These are phyloP conservation scores for Bathelium albidoporum DNA, from an alignment of 495 filamentous ascomycete species.

Conservation along the genomic window DNA sequence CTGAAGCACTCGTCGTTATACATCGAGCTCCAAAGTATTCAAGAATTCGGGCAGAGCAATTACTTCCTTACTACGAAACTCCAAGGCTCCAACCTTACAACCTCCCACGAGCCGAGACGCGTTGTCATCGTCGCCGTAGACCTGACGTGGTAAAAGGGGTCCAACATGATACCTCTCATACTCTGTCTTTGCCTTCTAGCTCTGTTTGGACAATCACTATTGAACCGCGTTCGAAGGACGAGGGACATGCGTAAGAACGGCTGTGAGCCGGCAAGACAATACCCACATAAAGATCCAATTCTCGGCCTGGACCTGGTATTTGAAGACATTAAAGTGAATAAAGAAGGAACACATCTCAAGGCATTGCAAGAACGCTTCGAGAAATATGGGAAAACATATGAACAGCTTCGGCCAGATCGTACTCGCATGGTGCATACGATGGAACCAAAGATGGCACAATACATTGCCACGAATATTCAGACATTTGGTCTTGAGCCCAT, in stretches of 20 bases:
- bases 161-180: not conserved
- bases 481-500: not conserved
- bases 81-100: not conserved
- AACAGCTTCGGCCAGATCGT: too few relatives aligned
- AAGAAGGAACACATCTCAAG: slow-evolving; percentile 21
- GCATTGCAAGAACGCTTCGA: slow-evolving; percentile 15
- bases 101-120: not conserved
- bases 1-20: not conserved
- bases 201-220: not conserved
- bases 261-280: not conserved
- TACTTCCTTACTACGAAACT: not conserved
- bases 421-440: slow-evolving; percentile 38
- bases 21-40: not conserved
- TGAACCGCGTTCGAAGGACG: not conserved
- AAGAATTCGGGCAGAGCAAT: not conserved
- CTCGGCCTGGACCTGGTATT: slow-evolving; percentile 24
- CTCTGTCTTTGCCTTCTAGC: not conserved
- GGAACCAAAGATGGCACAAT: slow-evolving; percentile 45
- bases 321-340: slow-evolving; percentile 14
- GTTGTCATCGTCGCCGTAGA: not conserved
- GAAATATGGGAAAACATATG: slow-evolving; percentile 17
- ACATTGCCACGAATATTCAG: not conserved
- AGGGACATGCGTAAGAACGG: not conserved
- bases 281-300: slow-evolving; percentile 16
- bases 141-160: not conserved